A percentile compares a stretch with the other conserved stretches of the same genome.
These are phyloP conservation scores for Cryptococcus sp. DNA, from an alignment of 1,284 basidiomycete genomes.

Conservation along the genomic window DNA sequence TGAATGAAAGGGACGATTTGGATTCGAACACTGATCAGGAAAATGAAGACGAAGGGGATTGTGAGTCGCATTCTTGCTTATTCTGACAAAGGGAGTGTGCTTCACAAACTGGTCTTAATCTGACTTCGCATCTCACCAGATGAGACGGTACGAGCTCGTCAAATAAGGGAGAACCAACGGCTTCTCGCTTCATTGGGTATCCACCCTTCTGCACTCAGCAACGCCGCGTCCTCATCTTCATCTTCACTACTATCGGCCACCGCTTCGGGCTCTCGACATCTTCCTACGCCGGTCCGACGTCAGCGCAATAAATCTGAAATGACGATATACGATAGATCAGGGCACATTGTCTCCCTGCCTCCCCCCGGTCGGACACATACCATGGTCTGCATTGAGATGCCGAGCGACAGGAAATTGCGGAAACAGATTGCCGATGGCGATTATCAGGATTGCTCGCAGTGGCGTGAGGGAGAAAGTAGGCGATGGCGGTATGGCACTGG, in stretches of 20 bases:
- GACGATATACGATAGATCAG: conserved; percentile 31
- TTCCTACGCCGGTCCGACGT: neutral
- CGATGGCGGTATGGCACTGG: conserved; percentile 39
- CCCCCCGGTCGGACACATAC: conserved; percentile 28
- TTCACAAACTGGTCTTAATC: conserved; percentile 7
- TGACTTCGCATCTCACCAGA: conserved; percentile 19
- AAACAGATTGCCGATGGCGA: conserved; percentile 33
- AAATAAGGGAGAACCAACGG: conserved; percentile 30
- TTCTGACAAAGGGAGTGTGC: neutral
- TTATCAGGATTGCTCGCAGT: conserved; percentile 32
- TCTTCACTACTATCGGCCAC: conserved; percentile 2
- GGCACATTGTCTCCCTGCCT: conserved; percentile 35
- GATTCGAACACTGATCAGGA: conserved; percentile 10
- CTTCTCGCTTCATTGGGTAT: conserved; percentile 27
- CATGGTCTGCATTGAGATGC: conserved; percentile 45
- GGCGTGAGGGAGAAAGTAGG: conserved; percentile 33
- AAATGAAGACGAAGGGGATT: conserved; percentile 16
- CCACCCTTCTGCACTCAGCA: neutral
- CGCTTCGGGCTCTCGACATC: neutral
- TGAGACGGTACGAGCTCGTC: conserved; percentile 25
- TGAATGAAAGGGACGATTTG: conserved; percentile 1
- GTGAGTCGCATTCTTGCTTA: conserved; percentile 10
- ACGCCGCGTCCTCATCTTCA: neutral
- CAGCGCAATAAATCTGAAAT: conserved; percentile 3
- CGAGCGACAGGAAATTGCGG: conserved; percentile 21